Conservation (phyloP, 768 basidiomycete genomes). For the Tulasnella sp. region DNA sequence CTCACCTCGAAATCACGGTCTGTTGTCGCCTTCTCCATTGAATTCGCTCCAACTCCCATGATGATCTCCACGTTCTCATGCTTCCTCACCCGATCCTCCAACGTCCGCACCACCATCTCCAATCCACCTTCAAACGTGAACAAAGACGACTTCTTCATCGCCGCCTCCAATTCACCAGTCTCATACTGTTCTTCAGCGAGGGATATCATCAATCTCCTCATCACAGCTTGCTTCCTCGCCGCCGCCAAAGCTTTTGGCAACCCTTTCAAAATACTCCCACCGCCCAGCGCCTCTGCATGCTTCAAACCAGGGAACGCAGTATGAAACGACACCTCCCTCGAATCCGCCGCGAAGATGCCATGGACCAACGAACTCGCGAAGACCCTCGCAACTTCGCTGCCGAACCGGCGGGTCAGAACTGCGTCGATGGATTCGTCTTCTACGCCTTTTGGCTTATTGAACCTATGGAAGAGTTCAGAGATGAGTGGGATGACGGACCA, state of each 20-base stretch:
- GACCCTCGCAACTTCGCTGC: conserved; percentile 53
- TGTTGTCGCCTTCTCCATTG: neutral
- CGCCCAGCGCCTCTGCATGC: conserved; percentile 53
- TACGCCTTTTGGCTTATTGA: conserved; percentile 21
- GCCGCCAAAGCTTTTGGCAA: conserved; percentile 21
- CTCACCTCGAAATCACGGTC: conserved; percentile 34
- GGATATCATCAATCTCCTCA: conserved; percentile 30
- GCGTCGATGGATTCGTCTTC: conserved; percentile 73
- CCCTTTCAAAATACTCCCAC: conserved; percentile 61
- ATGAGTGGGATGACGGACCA: conserved; percentile 37
- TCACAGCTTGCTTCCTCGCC: conserved; percentile 18
- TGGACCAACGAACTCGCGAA: conserved; percentile 77
- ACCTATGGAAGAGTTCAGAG: conserved; percentile 41
- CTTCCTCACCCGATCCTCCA: conserved; percentile 38
- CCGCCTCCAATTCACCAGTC: conserved; percentile 36
- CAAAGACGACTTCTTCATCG: conserved; percentile 54
- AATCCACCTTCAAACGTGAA: conserved; percentile 77
- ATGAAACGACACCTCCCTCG: conserved; percentile 58
- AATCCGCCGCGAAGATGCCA: conserved; percentile 87
- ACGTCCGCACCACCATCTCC: conserved; percentile 46
- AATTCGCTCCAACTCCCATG: conserved; percentile 30
- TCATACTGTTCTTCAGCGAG: neutral
- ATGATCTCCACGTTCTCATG: conserved; percentile 50
- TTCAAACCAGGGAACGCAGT: conserved; percentile 67
- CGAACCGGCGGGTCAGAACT: conserved; percentile 66